Base-by-base conservation (phyloP, 2,329 filamentous ascomycete genomes). In the Fusarium torulosum region DNA sequence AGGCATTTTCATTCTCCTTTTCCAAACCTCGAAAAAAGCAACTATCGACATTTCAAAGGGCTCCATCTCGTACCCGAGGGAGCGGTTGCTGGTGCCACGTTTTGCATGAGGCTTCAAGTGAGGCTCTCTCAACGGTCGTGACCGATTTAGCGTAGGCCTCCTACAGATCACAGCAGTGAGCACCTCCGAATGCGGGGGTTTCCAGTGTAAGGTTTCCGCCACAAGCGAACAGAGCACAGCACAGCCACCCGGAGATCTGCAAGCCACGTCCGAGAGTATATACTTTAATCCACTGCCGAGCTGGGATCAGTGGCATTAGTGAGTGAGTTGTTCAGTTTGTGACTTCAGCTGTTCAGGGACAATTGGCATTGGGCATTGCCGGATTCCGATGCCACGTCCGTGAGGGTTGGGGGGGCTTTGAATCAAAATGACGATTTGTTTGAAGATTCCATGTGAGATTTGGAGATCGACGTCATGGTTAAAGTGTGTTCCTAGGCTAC, bases 291-390 rank as follows among this genome's bases (percentile, higher is more conserved):
- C 57, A 67, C 42, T 67, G 46, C 54, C 47, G 52, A 46, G 44
- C 52, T 27, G 45, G 63, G 58, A 64, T 68, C 59, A 53, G 57
- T 59, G 43, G 66, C 66, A 70, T 64, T 73, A 63, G 69, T 53
- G 62, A 25, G 40, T 50, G 68, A 53, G 57, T 49, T 49, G 37
- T 54, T 43, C 42, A 58, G 53, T 50, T n/a, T 29, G 27, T 29
- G 46, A 60, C 41, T 70, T 72, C 71, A 73, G 71, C 71, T 73
- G 63, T 63, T 62, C 71, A 74, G 71, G 69, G 46, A 53, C 51
- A 60, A 41, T 53, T 45, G 40, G 43, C 21, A 53, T 25, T 6
- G 40, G n/a, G 14, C 21, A 33, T 17, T 57, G 41, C 33, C 52
- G 54, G 40, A 40, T 42, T 35, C 42, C 40, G 46, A 52, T 66